phyloP scores from a whole-genome alignment of 2,329 filamentous ascomycete species.

The Colletotrichum caudatum region DNA sequence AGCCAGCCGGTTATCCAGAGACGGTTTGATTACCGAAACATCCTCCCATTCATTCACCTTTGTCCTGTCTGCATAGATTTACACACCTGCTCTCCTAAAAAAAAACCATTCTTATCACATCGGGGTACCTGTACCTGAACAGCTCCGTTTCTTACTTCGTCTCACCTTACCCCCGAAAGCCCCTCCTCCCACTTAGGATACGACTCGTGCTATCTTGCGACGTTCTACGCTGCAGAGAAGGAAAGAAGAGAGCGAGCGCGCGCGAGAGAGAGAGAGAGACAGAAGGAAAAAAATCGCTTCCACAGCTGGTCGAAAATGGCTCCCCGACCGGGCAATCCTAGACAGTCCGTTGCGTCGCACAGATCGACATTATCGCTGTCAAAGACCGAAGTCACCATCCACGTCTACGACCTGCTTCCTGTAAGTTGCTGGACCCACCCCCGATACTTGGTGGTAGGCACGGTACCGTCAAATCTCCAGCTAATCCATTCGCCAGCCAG shows the following conservation, averaged over 20 bases:
- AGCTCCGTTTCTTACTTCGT: constrained; percentile 3
- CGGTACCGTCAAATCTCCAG: constrained; percentile 8
- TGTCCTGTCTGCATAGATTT: constrained; percentile 9
- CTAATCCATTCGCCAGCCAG: constrained; percentile 63
- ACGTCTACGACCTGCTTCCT: constrained; percentile 82
- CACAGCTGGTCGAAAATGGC: constrained; percentile 27
- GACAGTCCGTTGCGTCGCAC: constrained; percentile 57
- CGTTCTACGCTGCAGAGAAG: constrained; percentile 3
- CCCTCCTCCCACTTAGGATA: background rate
- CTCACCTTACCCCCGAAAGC: constrained; percentile 8
- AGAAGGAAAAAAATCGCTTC: constrained; percentile 4
- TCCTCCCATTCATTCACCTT: background rate
- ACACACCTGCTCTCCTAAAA: background rate
- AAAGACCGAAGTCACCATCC: constrained; percentile 80
- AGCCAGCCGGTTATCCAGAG: constrained; percentile 1
- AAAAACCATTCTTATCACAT: constrained; percentile 6
- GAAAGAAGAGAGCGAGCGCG: background rate
- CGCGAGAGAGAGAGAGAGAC: background rate
- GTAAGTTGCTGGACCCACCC: constrained; percentile 56
- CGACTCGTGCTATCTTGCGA: constrained; percentile 17
- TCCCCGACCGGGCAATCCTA: constrained; percentile 37
- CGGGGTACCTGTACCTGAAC: background rate
- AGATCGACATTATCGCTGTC: constrained; percentile 76
- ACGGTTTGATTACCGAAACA: constrained; percentile 28
- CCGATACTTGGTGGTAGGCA: constrained; percentile 2